A percentile compares a stretch with the other conserved stretches of the same genome.
Conservation (phyloP, 2,329 filamentous ascomycete species). For the Venturia effusa region DNA sequence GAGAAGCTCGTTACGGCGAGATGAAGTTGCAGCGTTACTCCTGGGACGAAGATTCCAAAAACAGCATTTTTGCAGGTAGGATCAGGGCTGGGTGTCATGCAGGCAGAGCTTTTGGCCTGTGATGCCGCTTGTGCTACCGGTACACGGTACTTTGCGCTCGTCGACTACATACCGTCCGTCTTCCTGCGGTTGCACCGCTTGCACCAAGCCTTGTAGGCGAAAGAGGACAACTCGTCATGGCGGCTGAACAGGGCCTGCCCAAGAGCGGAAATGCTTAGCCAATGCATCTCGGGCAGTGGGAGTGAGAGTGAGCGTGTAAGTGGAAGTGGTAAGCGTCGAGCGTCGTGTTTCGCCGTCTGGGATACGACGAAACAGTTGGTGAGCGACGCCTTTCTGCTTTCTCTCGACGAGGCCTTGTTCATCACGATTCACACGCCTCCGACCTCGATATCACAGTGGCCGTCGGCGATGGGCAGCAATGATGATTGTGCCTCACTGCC, state of each 20-base stretch:
- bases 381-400: neutral
- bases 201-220: neutral
- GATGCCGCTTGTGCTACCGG: neutral
- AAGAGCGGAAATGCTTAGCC: neutral
- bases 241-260: neutral
- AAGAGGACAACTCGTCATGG: neutral
- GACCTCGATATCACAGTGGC: too few species aligned
- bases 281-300: neutral
- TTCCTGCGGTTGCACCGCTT: neutral
- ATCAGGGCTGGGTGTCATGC: neutral
- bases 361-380: neutral
- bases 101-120: neutral
- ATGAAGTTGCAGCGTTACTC: neutral
- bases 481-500: too few species aligned
- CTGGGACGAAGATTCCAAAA: neutral
- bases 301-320: too few species aligned
- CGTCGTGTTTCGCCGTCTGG: neutral
- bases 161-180: too few species aligned
- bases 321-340: too few species aligned
- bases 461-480: too few species aligned
- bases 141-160: too few species aligned
- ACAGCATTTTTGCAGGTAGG: slow-evolving; percentile 1
- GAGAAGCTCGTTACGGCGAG: neutral
- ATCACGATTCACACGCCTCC: neutral
- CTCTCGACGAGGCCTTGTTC: neutral